These are phyloP conservation scores for Penicillium janthinellum DNA, from an alignment of 2,329 filamentous ascomycete genomes.

Conservation along the genomic window DNA sequence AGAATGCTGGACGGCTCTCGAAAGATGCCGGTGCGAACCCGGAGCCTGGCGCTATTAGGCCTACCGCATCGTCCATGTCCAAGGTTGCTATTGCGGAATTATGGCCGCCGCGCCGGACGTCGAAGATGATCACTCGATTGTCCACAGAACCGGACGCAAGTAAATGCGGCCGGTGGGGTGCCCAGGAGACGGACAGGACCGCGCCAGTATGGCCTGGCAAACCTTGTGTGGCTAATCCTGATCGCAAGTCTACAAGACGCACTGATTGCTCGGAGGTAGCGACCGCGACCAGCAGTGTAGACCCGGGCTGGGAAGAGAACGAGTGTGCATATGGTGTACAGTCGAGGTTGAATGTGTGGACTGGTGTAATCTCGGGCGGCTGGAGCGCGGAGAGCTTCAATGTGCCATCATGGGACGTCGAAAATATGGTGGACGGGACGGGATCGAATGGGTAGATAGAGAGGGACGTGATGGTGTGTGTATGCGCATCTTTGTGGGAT, in stretches of 20 bases:
- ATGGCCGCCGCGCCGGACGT: constrained; percentile 70
- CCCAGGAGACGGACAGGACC: constrained; percentile 75
- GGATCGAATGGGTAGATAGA: constrained; percentile 54
- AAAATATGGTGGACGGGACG: constrained; percentile 48
- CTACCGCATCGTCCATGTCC: constrained; percentile 80
- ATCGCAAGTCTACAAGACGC: constrained; percentile 81
- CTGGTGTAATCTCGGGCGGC: constrained; percentile 43
- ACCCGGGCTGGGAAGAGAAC: constrained; percentile 68
- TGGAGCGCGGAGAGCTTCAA: constrained; percentile 48
- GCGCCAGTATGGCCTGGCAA: constrained; percentile 68
- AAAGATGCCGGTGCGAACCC: constrained; percentile 33
- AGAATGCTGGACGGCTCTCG: constrained; percentile 44
- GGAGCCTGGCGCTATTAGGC: constrained; percentile 53
- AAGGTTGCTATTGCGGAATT: constrained; percentile 74
- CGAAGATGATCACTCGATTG: constrained; percentile 82
- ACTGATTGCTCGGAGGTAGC: constrained; percentile 84
- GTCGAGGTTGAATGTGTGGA: constrained; percentile 50
- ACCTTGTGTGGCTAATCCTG: constrained; percentile 73
- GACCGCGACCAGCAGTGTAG: constrained; percentile 76
- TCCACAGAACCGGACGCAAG: constrained; percentile 84
- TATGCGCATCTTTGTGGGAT: constrained; percentile 44
- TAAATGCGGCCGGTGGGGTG: constrained; percentile 74
- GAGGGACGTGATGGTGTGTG: constrained; percentile 49
- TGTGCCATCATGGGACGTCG: constrained; percentile 49
- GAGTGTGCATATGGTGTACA: constrained; percentile 64